Conservation (phyloP, 805 yeast species). For the Barnettozyma wickerhamii region DNA sequence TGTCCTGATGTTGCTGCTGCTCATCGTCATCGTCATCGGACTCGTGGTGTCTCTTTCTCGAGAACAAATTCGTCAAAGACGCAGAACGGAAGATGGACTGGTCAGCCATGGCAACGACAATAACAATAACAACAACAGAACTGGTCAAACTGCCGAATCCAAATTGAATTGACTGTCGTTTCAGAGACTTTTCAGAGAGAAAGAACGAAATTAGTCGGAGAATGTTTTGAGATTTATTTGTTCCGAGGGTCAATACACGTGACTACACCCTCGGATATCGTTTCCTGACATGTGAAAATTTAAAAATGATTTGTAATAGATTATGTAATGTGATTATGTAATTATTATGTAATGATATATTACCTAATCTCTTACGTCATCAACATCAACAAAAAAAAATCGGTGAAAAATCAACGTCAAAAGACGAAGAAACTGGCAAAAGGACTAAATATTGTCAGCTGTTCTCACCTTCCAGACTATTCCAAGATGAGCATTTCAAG, state of each 20-base stretch:
- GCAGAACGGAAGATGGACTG: constrained; percentile 10
- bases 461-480: background rate
- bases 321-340: too few species aligned
- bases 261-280: background rate
- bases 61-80: constrained; percentile 8
- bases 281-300: constrained; percentile 2
- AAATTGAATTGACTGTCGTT: too few species aligned
- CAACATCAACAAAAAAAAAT: too few species aligned
- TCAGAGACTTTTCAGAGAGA: too few species aligned
- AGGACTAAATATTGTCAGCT: too few species aligned
- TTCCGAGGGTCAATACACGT: too few species aligned
- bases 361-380: too few species aligned
- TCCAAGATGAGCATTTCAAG: constrained; percentile 71
- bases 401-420: background rate
- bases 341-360: too few species aligned
- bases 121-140: background rate
- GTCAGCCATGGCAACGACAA: constrained; percentile 1
- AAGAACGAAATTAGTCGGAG: background rate
- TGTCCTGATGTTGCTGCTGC: background rate
- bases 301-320: too few species aligned
- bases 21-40: constrained; percentile 6
- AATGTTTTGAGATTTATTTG: background rate
- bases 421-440: background rate
- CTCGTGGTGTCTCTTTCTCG: constrained; percentile 8
- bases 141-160: background rate